Evolutionary conservation across 2,329 filamentous ascomycete species (phyloP).

Genomic region (Fusarium sp.): DNA sequence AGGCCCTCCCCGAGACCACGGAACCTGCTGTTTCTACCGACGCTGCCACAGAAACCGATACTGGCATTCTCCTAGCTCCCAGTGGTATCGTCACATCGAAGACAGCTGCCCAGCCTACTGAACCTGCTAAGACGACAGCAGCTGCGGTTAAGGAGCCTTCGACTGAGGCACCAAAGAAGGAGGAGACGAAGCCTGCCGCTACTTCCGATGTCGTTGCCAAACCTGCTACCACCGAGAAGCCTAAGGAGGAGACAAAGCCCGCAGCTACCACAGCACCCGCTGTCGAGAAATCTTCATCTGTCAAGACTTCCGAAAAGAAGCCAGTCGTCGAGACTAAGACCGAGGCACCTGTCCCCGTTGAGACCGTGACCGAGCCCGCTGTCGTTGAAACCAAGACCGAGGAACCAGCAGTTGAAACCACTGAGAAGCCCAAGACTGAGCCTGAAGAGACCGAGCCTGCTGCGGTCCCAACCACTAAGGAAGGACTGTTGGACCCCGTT

Average conservation of each 20-base stretch:
- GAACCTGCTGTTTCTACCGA: slow-evolving; percentile 3
- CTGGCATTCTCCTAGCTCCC: slow-evolving; percentile 40
- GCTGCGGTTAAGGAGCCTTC: slow-evolving; percentile 5
- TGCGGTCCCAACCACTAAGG: slow-evolving; percentile 9
- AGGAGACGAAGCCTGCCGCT: slow-evolving; percentile 3
- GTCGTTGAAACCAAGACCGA: neutral
- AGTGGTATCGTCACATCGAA: slow-evolving; percentile 40
- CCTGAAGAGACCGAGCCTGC: slow-evolving; percentile 6
- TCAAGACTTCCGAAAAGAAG: slow-evolving; percentile 12
- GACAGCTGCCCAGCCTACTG: neutral
- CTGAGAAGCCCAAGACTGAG: slow-evolving; percentile 3
- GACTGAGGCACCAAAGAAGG: slow-evolving; percentile 7
- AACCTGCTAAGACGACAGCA: slow-evolving; percentile 18
- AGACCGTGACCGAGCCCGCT: slow-evolving; percentile 5
- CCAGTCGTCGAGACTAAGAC: slow-evolving; percentile 17
- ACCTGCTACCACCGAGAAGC: slow-evolving; percentile 13
- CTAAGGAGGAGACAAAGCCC: slow-evolving; percentile 22
- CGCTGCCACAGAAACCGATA: slow-evolving; percentile 27
- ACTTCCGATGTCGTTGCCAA: slow-evolving; percentile 4
- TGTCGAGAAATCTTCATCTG: slow-evolving; percentile 10
- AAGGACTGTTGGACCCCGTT: slow-evolving; percentile 33
- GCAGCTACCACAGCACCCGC: slow-evolving; percentile 10
- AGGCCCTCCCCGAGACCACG: slow-evolving; percentile 14
- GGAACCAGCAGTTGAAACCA: slow-evolving; percentile 1
- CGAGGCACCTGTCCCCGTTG: neutral